Percentiles rank a stretch among this genome's conserved stretches.
Conservation (phyloP, 2,329 filamentous ascomycete species). For the Alternaria sp. region DNA sequence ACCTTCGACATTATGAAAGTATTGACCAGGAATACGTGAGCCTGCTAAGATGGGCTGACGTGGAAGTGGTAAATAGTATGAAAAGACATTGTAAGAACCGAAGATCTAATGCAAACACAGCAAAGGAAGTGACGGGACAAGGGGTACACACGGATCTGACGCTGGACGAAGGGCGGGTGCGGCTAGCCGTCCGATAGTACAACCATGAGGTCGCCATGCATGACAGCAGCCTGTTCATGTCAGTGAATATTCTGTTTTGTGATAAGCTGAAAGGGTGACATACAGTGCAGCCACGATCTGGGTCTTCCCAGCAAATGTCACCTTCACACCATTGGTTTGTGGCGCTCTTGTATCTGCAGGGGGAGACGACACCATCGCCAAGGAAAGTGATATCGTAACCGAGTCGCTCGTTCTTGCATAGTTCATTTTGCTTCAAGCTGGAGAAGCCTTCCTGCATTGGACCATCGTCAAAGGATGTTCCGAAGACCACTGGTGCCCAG, state of each 20-base stretch:
- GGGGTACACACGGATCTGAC: not conserved
- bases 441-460: constrained; percentile 69
- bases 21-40: constrained; percentile 30
- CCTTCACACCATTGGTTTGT: constrained; percentile 68
- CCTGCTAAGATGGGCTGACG: constrained; percentile 4
- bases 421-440: constrained; percentile 83
- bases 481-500: constrained; percentile 86
- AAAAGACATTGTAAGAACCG: constrained; percentile 14
- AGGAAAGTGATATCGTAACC: constrained; percentile 81
- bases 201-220: constrained; percentile 36
- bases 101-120: constrained; percentile 12
- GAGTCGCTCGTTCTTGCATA: constrained; percentile 72
- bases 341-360: constrained; percentile 68
- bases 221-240: constrained; percentile 33
- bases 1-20: constrained; percentile 30
- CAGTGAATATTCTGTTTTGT: not conserved
- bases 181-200: constrained; percentile 41
- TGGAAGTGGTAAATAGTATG: constrained; percentile 2
- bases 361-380: constrained; percentile 67
- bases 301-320: constrained; percentile 54
- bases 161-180: not conserved
- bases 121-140: not conserved
- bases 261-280: constrained; percentile 47
- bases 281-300: constrained; percentile 79
- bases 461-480: constrained; percentile 71